A percentile compares a stretch with the other conserved stretches of the same genome.
phyloP scores from a whole-genome alignment of 495 filamentous ascomycete genomes.

The Delitschia confertaspora region DNA sequence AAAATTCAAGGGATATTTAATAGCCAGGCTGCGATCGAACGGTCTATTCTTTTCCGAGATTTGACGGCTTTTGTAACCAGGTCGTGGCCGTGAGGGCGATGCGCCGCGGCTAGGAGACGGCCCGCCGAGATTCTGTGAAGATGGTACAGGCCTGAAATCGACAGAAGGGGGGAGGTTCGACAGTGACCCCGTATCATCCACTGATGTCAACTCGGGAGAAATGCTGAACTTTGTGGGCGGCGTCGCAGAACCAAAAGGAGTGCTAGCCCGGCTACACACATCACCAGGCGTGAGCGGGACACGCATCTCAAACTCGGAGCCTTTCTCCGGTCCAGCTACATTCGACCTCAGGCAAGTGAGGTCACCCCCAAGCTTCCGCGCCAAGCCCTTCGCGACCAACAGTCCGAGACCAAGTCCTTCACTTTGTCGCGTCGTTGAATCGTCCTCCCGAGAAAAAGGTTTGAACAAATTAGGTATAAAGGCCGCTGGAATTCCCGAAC shows the following conservation, averaged over 20 bases:
- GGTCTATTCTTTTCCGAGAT: slow-evolving; percentile 5
- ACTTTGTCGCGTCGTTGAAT: slow-evolving; percentile 59
- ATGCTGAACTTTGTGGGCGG: slow-evolving; percentile 23
- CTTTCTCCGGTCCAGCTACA: slow-evolving; percentile 56
- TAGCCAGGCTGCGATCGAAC: slow-evolving; percentile 43
- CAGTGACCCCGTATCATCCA: no score
- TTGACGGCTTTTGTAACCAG: slow-evolving; percentile 8
- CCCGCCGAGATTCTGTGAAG: slow-evolving; percentile 12
- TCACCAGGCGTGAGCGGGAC: slow-evolving; percentile 51
- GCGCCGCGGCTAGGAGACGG: slow-evolving; percentile 18
- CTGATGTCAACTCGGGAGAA: slow-evolving; percentile 5
- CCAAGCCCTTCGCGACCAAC: slow-evolving; percentile 66
- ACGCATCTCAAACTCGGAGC: slow-evolving; percentile 67
- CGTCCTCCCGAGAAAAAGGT: slow-evolving; percentile 64
- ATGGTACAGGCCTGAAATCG: not conserved
- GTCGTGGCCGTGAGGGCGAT: slow-evolving; percentile 9
- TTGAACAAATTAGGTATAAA: slow-evolving; percentile 68
- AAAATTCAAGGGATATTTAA: slow-evolving; percentile 56
- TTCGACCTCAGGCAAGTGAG: slow-evolving; percentile 59
- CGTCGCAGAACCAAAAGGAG: slow-evolving; percentile 32
- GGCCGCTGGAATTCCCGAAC: slow-evolving; percentile 60
- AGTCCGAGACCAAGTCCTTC: slow-evolving; percentile 69
- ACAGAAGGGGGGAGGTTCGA: slow-evolving; percentile 4
- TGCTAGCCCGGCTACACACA: slow-evolving; percentile 30
- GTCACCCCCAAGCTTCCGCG: slow-evolving; percentile 67